Conservation (phyloP, 1,139 yeast species). For the Zygotorulaspora mrakii region DNA sequence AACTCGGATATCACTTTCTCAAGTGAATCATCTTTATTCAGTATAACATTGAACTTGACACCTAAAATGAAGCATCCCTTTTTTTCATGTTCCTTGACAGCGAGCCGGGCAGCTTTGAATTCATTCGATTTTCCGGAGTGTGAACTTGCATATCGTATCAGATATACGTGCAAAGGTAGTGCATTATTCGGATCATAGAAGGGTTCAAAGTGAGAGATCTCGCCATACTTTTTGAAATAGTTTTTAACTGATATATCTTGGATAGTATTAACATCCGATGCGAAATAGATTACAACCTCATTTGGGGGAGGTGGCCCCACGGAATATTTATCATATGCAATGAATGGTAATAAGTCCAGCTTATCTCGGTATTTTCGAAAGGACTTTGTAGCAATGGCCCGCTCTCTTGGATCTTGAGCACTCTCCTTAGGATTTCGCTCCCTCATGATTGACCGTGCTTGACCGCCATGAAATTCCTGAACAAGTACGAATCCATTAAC, state of each 20-base stretch:
- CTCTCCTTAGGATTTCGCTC: slow-evolving; percentile 22
- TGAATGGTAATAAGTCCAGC: slow-evolving; percentile 50
- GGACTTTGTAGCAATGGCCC: slow-evolving; percentile 22
- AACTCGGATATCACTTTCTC: slow-evolving; percentile 25
- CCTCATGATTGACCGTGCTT: slow-evolving; percentile 38
- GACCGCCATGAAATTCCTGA: slow-evolving; percentile 41
- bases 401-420: slow-evolving; percentile 42
- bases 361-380: slow-evolving; percentile 36
- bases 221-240: slow-evolving; percentile 63
- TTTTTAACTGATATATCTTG: slow-evolving; percentile 39
- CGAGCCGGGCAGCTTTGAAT: slow-evolving; percentile 30
- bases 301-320: slow-evolving; percentile 72
- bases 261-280: slow-evolving; percentile 43
- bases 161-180: slow-evolving; percentile 72
- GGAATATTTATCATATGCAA: slow-evolving; percentile 63
- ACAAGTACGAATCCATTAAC: slow-evolving; percentile 57
- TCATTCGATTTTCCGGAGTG: slow-evolving; percentile 38
- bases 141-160: slow-evolving; percentile 60
- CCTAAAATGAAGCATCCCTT: slow-evolving; percentile 39
- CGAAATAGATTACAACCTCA: slow-evolving; percentile 67
- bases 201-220: slow-evolving; percentile 52
- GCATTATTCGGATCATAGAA: slow-evolving; percentile 73
- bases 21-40: slow-evolving; percentile 25
- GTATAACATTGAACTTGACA: slow-evolving; percentile 27
- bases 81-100: slow-evolving; percentile 38